Evolutionary conservation across 805 yeast genomes (phyloP).

Genomic region (Wickerhamomyces subpelliculosus): DNA sequence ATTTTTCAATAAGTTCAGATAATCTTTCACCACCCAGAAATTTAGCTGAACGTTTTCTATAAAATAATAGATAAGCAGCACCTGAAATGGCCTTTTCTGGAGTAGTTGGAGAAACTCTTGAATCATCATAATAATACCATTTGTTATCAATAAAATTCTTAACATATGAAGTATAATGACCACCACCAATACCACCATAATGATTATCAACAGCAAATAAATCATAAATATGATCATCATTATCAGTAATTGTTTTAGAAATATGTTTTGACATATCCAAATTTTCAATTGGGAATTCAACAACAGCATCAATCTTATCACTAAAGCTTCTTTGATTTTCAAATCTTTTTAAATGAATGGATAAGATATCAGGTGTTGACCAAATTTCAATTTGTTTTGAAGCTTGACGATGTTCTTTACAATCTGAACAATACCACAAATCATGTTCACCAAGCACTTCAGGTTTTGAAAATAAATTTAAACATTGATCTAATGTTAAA

Average conservation of each 20-base stretch:
- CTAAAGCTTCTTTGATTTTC: conserved; percentile 78
- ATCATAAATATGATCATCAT: conserved; percentile 54
- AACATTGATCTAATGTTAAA: conserved; percentile 65
- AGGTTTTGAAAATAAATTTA: conserved; percentile 65
- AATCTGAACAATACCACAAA: conserved; percentile 88
- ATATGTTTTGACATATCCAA: conserved; percentile 66
- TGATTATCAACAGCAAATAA: conserved; percentile 92
- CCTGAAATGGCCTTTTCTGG: conserved; percentile 60
- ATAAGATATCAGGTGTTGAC: conserved; percentile 88
- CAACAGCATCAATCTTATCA: conserved; percentile 81
- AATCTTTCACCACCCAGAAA: conserved; percentile 44
- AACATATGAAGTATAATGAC: conserved; percentile 90
- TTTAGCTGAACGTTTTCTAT: conserved; percentile 43
- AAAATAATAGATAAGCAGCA: conserved; percentile 84
- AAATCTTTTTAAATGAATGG: conserved; percentile 86
- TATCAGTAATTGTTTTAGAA: conserved; percentile 23
- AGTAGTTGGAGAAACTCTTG: conserved; percentile 55
- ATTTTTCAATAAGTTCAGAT: conserved; percentile 31
- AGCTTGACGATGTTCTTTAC: conserved; percentile 87
- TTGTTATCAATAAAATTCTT: conserved; percentile 66
- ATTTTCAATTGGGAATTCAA: conserved; percentile 81
- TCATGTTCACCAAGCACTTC: conserved; percentile 86
- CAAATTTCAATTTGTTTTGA: conserved; percentile 86
- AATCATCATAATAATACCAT: conserved; percentile 92
- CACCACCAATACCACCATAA: conserved; percentile 94